phyloP scores from a whole-genome alignment of 192 early-diverging fungal genomes.

The Phlyctochytrium arcticum region DNA sequence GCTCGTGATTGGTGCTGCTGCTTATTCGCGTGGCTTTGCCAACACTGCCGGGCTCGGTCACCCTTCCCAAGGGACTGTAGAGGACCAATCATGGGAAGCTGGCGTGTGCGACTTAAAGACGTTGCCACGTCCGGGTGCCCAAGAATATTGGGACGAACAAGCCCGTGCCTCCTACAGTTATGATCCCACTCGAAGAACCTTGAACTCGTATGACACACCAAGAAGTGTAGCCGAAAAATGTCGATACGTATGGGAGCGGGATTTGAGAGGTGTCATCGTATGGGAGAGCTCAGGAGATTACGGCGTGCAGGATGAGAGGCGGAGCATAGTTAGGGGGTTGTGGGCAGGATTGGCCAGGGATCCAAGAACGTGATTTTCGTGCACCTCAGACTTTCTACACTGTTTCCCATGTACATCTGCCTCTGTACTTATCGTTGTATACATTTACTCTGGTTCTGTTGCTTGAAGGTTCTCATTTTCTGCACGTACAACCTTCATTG shows the following conservation, averaged over 20 bases:
- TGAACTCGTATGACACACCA: slow-evolving; percentile 79
- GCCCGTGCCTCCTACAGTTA: slow-evolving; percentile 81
- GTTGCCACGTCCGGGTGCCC: slow-evolving; percentile 60
- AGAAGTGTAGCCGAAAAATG: slow-evolving; percentile 36
- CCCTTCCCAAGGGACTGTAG: slow-evolving; percentile 58
- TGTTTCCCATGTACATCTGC: no score
- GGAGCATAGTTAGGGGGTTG: slow-evolving; percentile 30
- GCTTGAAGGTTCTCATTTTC: no score
- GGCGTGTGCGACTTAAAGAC: slow-evolving; percentile 89
- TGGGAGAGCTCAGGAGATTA: slow-evolving; percentile 50
- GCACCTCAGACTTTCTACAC: no score
- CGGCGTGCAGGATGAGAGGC: slow-evolving; percentile 24
- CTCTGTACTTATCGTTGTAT: no score
- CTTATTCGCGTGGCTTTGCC: slow-evolving; percentile 91
- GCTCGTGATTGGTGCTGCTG: slow-evolving; percentile 83
- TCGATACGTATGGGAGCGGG: slow-evolving; percentile 35
- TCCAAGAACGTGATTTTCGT: no score
- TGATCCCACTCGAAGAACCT: slow-evolving; percentile 56
- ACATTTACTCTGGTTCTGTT: no score
- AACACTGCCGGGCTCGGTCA: slow-evolving; percentile 60
- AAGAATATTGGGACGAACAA: slow-evolving; percentile 71
- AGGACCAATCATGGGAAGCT: slow-evolving; percentile 81
- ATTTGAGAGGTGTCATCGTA: slow-evolving; percentile 47
- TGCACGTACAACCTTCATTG: no score
- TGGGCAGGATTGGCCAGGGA: slow-evolving; percentile 20